Conservation (phyloP, 2,329 filamentous ascomycete species). For the Dactylonectria macrodidyma region DNA sequence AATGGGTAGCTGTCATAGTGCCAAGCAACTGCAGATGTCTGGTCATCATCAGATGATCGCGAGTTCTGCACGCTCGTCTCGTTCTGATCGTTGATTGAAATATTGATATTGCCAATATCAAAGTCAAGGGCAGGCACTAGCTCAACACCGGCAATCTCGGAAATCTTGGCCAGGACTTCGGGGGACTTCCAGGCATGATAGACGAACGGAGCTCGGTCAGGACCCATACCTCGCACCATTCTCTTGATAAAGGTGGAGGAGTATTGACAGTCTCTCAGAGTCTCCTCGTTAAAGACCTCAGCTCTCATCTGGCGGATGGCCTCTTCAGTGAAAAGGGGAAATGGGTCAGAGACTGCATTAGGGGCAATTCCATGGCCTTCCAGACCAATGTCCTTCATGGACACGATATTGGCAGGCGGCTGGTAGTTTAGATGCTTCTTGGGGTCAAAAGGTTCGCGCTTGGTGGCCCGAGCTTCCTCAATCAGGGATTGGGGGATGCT, state of each 20-base stretch:
- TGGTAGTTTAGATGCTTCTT: conserved; percentile 68
- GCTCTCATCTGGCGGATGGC: conserved; percentile 73
- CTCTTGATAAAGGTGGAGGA: conserved; percentile 62
- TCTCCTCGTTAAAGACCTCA: conserved; percentile 71
- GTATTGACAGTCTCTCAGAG: conserved; percentile 70
- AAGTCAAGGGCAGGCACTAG: conserved; percentile 68
- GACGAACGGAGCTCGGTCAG: conserved; percentile 47
- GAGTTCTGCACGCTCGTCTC: too few relatives aligned
- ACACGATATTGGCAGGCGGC: conserved; percentile 64
- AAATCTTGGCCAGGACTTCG: conserved; percentile 63
- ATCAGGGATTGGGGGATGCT: conserved; percentile 37
- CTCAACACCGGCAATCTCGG: conserved; percentile 68
- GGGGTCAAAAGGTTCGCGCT: conserved; percentile 61
- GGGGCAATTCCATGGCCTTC: conserved; percentile 71
- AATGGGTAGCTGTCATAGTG: too few relatives aligned
- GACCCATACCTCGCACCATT: conserved; percentile 65
- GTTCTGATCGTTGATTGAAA: conserved; percentile 52
- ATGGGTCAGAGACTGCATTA: conserved; percentile 75
- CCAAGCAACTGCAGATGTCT: too few relatives aligned
- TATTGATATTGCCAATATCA: conserved; percentile 67
- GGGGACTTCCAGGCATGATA: conserved; percentile 56
- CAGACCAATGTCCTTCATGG: conserved; percentile 74
- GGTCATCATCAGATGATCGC: too few relatives aligned
- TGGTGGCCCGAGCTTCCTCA: conserved; percentile 37
- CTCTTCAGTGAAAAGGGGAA: conserved; percentile 73